Percentiles rank a stretch among this genome's conserved stretches.
Conservation (phyloP, 768 basidiomycete genomes). For the Gautieria morchelliformis region DNA sequence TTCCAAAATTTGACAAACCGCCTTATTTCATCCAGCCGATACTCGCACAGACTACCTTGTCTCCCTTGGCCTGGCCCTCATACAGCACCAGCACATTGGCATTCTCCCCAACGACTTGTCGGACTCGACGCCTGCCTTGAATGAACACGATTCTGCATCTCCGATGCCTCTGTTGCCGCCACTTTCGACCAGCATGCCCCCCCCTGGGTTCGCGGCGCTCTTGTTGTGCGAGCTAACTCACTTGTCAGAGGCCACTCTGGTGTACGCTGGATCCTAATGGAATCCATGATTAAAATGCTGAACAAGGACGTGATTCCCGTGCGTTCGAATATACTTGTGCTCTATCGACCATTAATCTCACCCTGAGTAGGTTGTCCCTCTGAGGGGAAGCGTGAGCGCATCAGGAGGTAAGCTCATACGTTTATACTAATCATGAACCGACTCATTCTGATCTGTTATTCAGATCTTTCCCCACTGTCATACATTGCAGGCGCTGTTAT, state of each 20-base stretch:
- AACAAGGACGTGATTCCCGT: slow-evolving; percentile 48
- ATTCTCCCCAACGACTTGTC: slow-evolving; percentile 45
- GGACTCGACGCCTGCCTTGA: slow-evolving; percentile 31
- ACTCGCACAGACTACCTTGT: slow-evolving; percentile 70
- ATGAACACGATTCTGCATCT: slow-evolving; percentile 23
- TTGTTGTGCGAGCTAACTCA: slow-evolving; percentile 81
- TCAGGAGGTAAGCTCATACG: slow-evolving; percentile 50
- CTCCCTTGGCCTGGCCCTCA: slow-evolving; percentile 68
- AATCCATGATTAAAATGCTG: slow-evolving; percentile 69
- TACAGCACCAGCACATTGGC: slow-evolving; percentile 76
- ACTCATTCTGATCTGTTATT: background rate
- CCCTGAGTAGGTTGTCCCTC: slow-evolving; percentile 58
- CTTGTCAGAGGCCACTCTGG: slow-evolving; percentile 85
- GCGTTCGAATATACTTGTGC: background rate
- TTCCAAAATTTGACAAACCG: background rate
- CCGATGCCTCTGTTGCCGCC: slow-evolving; percentile 63
- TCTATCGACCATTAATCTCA: background rate
- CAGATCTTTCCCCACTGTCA: slow-evolving; percentile 70
- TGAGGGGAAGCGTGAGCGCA: slow-evolving; percentile 77
- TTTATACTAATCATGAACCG: background rate
- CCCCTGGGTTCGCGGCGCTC: slow-evolving; percentile 85
- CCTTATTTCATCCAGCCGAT: slow-evolving; percentile 41
- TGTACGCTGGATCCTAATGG: slow-evolving; percentile 69
- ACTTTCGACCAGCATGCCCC: slow-evolving; percentile 67
- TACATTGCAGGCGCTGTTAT: slow-evolving; percentile 77